Evolutionary conservation across 441 rosid genomes (phyloP).

Genomic region (Omphalea diandra): DNA sequence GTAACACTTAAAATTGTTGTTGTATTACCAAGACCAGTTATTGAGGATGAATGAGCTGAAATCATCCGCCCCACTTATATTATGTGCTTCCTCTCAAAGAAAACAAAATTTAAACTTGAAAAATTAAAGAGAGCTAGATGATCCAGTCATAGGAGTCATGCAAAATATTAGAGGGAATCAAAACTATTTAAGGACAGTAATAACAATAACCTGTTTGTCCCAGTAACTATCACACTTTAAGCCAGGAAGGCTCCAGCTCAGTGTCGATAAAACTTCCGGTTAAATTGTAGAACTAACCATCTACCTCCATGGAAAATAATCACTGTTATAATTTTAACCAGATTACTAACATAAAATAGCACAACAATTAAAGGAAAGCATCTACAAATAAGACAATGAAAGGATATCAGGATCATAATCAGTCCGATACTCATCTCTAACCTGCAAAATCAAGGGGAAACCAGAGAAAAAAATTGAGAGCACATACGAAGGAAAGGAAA

Average conservation of each 20-base stretch:
- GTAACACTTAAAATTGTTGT: conserved; percentile 1
- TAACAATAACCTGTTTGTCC: neutral
- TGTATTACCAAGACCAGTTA: neutral
- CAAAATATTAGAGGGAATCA: neutral
- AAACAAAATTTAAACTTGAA: neutral
- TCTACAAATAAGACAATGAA: conserved; percentile 19
- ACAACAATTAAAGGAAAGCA: neutral
- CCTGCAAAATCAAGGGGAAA: conserved; percentile 44
- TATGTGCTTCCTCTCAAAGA: neutral
- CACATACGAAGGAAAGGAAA: neutral
- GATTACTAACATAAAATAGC: neutral
- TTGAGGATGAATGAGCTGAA: neutral
- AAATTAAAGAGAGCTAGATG: neutral
- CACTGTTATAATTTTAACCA: neutral
- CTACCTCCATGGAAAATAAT: neutral
- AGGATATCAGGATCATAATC: conserved; percentile 99
- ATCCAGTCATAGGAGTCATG: neutral
- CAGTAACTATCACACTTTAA: neutral
- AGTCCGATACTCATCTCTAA: conserved; percentile 97
- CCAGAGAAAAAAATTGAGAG: neutral
- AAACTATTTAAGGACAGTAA: neutral
- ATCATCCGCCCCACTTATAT: no score
- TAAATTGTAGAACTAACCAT: neutral
- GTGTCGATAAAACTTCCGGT: no score
- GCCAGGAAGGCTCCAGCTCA: neutral